These are phyloP conservation scores for Aspergillus sp. DNA, from an alignment of 2,329 filamentous ascomycete species.

Conservation along the genomic window DNA sequence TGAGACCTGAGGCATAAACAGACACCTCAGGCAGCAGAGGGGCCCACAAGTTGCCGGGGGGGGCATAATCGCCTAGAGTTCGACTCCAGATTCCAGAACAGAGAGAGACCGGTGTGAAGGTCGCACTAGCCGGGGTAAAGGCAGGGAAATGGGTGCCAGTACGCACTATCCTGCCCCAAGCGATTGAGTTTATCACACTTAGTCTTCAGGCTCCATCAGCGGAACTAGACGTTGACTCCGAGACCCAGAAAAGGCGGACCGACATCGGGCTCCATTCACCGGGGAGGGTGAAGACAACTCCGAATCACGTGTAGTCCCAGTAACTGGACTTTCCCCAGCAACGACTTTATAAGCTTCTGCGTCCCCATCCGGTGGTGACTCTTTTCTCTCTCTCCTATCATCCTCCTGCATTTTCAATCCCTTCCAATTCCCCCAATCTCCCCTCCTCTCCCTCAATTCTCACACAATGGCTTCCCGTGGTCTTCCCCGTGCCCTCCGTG, in stretches of 20 bases:
- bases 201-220: background rate
- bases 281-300: conserved; percentile 29
- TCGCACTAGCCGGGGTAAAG: too few species aligned
- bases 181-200: background rate
- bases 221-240: conserved; percentile 1
- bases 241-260: background rate
- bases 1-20: background rate
- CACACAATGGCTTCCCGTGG: conserved; percentile 50
- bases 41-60: background rate
- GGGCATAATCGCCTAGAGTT: background rate
- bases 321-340: conserved; percentile 11
- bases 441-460: conserved; percentile 15
- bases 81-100: background rate
- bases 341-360: conserved; percentile 20
- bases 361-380: conserved; percentile 3
- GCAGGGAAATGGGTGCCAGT: too few species aligned
- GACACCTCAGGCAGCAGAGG: background rate
- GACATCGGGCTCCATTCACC: conserved; percentile 22
- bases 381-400: conserved; percentile 14
- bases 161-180: background rate
- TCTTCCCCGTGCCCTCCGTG: conserved; percentile 59
- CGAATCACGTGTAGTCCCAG: conserved; percentile 24
- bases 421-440: conserved; percentile 10
- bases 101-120: background rate
- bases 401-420: conserved; percentile 9